Evolutionary conservation across 441 rosid genomes (phyloP).

Genomic region (Cnidoscolus chayamansa): DNA sequence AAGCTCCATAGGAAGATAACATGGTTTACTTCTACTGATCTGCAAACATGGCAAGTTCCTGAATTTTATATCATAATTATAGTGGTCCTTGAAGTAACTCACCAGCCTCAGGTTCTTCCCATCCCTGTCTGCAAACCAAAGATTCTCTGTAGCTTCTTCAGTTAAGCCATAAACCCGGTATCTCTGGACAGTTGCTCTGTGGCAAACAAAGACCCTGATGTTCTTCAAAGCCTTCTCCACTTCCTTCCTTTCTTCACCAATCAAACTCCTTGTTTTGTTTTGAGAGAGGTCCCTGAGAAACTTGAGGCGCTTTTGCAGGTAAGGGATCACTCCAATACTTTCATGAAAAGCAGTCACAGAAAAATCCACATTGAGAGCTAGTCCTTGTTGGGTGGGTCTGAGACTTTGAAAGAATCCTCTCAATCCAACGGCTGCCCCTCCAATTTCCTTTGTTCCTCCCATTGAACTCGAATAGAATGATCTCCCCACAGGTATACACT

Average conservation of each 20-base stretch:
- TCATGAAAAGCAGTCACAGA: constrained; percentile 89
- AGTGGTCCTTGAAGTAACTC: constrained; percentile 85
- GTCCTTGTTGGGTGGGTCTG: constrained; percentile 88
- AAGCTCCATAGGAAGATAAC: constrained; percentile 96
- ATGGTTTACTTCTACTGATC: constrained; percentile 82
- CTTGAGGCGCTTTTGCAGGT: constrained; percentile 79
- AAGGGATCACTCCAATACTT: constrained; percentile 83
- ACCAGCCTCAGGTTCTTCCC: constrained; percentile 69
- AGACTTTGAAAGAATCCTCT: constrained; percentile 96
- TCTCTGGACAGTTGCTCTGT: constrained; percentile 87
- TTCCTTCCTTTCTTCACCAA: constrained; percentile 68
- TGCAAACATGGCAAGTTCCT: constrained; percentile 89
- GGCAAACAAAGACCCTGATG: constrained; percentile 85
- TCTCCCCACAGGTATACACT: constrained; percentile 67
- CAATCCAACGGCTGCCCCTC: constrained; percentile 86
- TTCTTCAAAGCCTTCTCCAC: constrained; percentile 80
- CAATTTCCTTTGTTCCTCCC: constrained; percentile 76
- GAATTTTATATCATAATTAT: constrained; percentile 65
- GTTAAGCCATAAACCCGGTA: constrained; percentile 83
- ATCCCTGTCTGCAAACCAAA: constrained; percentile 80
- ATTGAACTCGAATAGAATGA: constrained; percentile 77
- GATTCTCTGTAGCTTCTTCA: constrained; percentile 61
- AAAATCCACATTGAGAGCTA: constrained; percentile 85
- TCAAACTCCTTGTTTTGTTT: constrained; percentile 60
- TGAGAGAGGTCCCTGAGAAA: constrained; percentile 74